Conservation (phyloP, 768 basidiomycete genomes). For the Podaxis sp. region DNA sequence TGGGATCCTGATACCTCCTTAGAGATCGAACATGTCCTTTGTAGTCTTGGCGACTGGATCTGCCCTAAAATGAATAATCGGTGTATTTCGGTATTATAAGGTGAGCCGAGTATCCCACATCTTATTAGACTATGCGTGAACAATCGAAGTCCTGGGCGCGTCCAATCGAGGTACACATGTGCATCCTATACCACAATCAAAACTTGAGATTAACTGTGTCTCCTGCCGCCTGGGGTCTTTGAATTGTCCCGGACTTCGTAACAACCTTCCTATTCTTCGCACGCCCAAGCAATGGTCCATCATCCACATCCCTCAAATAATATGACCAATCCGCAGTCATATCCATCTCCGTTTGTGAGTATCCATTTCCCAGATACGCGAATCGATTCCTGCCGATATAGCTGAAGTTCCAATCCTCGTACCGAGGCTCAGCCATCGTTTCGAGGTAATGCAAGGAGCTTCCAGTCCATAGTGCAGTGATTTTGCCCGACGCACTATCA, state of each 20-base stretch:
- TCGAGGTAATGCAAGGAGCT: constrained; percentile 28
- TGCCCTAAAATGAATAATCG: too few relatives aligned
- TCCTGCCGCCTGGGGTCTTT: not conserved
- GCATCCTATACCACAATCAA: not conserved
- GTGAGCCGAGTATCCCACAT: too few relatives aligned
- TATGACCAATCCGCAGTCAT: constrained; percentile 24
- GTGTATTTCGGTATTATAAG: too few relatives aligned
- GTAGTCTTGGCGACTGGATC: too few relatives aligned
- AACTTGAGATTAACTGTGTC: not conserved
- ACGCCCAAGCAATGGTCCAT: constrained; percentile 15
- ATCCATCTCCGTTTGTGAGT: constrained; percentile 25
- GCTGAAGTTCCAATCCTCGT: constrained; percentile 27
- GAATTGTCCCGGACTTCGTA: constrained; percentile 1
- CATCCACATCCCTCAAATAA: constrained; percentile 20
- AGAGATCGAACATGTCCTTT: too few relatives aligned
- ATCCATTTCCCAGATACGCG: constrained; percentile 25
- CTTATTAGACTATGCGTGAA: too few relatives aligned
- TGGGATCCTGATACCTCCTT: too few relatives aligned
- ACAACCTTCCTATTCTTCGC: constrained; percentile 12
- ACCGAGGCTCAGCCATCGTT: constrained; percentile 23
- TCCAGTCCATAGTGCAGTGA: constrained; percentile 27
- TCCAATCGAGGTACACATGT: too few relatives aligned
- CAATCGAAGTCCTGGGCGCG: not conserved
- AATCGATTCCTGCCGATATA: constrained; percentile 25
- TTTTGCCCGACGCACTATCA: constrained; percentile 18